Conservation (phyloP, 306 rosid genomes). For the Inga leiocalycina region DNA sequence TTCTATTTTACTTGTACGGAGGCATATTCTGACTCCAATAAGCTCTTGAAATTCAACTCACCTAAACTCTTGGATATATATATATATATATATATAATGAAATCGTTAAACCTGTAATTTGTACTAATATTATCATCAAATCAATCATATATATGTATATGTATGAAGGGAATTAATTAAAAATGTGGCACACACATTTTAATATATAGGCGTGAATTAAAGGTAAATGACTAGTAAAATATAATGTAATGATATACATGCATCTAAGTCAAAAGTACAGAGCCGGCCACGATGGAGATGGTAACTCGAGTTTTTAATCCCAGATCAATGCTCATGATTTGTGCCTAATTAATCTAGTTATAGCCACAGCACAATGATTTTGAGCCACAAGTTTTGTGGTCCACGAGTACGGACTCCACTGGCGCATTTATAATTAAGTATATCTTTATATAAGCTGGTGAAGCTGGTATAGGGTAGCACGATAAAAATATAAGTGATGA, state of each 20-base stretch:
- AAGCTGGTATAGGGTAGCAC: slow-evolving; percentile 43
- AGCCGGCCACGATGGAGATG: neutral
- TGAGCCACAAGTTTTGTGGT: slow-evolving; percentile 19
- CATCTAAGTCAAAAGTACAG: neutral
- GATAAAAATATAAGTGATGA: slow-evolving; percentile 16
- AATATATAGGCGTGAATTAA: neutral
- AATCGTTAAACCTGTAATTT: no score
- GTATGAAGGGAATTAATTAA: neutral
- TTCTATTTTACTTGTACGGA: no score
- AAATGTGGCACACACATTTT: no score
- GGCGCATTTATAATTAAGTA: neutral
- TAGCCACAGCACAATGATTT: slow-evolving; percentile 19
- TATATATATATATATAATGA: no score
- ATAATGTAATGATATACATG: neutral
- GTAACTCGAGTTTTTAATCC: slow-evolving; percentile 3
- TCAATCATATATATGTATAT: neutral
- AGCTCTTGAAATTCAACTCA: rapidly evolving
- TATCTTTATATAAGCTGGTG: slow-evolving; percentile 23
- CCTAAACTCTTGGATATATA: no score
- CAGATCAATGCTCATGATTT: neutral
- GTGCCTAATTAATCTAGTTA: slow-evolving; percentile 12
- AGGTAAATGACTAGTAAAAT: neutral
- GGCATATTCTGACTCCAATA: rapidly evolving
- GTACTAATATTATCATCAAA: neutral
- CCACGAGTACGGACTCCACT: slow-evolving; percentile 1